Percentiles rank a stretch among this genome's conserved stretches.
phyloP scores from a whole-genome alignment of 495 filamentous ascomycete genomes.

The Niebla homalea region DNA sequence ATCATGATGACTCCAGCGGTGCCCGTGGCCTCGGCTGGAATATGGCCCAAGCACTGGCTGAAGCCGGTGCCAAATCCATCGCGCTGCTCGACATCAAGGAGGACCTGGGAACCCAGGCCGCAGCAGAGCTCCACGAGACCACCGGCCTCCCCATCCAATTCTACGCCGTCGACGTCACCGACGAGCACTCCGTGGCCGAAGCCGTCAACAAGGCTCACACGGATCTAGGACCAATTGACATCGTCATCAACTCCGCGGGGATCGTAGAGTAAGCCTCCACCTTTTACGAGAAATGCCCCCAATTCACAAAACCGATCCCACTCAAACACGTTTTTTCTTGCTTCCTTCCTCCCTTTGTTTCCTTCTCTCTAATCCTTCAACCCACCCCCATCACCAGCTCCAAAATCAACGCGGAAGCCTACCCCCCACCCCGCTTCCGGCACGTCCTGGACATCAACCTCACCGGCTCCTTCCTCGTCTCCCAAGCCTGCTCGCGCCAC shows the following conservation, averaged over 20 bases:
- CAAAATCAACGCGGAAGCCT: conserved; percentile 48
- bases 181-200: conserved; percentile 45
- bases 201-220: conserved; percentile 28
- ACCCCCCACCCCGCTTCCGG: conserved; percentile 47
- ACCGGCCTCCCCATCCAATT: conserved; percentile 59
- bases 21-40: conserved; percentile 63
- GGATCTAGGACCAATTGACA: conserved; percentile 52
- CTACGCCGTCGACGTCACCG: conserved; percentile 66
- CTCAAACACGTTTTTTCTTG: too few species aligned
- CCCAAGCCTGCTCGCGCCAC: conserved; percentile 47
- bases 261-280: conserved; percentile 53
- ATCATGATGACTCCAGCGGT: conserved; percentile 33
- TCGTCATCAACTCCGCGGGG: conserved; percentile 72
- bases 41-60: conserved; percentile 63
- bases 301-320: too few species aligned
- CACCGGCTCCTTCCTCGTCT: conserved; percentile 54
- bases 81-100: conserved; percentile 64
- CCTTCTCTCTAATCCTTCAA: too few species aligned
- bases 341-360: too few species aligned
- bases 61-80: conserved; percentile 58
- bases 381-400: conserved; percentile 40
- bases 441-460: conserved; percentile 60
- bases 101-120: conserved; percentile 55
- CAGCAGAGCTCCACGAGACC: conserved; percentile 50
- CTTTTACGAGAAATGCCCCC: neutral